Evolutionary conservation across 345 rosid species (phyloP), one percentile per base, ranked within the genome.

Genomic region (Rhodomyrtus tomentosa): DNA sequence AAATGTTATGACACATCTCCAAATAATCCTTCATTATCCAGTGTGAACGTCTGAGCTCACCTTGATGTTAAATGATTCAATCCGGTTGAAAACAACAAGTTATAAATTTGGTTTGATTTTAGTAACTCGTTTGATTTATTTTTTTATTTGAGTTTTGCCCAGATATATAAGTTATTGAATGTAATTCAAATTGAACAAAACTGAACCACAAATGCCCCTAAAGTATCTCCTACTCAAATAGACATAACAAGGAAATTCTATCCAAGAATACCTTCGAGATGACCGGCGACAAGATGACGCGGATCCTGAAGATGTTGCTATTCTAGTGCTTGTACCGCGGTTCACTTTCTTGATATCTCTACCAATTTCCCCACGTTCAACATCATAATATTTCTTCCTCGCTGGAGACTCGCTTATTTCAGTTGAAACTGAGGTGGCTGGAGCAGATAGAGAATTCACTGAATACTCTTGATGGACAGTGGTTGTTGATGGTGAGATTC

Each of bases 391-490:
- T 85, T 87, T 86, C 87, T 83, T 89, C 88, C 83, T 90, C 50
- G 83, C 85, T 79, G 95, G 89, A 88, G 93, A 89, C 86, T 89
- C 96, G 86, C 89, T 91, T 87, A 83, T 87, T 36, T 92, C 93
- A 73, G 91, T 90, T 79, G 95, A 91, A 84, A 88, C 84, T 85
- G 99, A 92, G 38, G 86, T 45, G 83, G 56, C 88, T 58, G 98
- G 98, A 84, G 95, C 98, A 85, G 95, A 95, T 80, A 86, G 80
- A 84, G 95, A 90, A 81, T 94, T 82, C 80, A 90, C 83, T 52
- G 92, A 86, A 49, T 90, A 89, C 81, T 91, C 95, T 87, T 95
- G 98, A 76, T 79, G 89, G 86, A 87, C 85, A 82, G 86, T 84
- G 80, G 86, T 76, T 25, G 88, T 86, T 50, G 81, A 89, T n/a